Evolutionary conservation across 495 filamentous ascomycete species (phyloP).

Genomic region (Lentithecium fluviatile): DNA sequence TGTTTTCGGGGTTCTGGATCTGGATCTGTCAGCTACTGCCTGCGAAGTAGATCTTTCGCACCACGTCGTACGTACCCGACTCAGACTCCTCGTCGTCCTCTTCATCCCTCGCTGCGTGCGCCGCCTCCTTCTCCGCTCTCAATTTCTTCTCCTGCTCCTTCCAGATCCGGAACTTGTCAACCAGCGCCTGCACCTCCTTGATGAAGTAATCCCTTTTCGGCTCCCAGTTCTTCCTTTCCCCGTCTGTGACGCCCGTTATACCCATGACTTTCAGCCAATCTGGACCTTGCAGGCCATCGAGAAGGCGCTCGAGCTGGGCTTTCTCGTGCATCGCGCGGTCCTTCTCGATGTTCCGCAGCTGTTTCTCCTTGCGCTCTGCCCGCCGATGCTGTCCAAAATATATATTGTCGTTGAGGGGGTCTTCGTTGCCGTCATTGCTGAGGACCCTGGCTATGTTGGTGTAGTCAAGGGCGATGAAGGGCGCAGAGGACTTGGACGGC

Average conservation of each 20-base stretch:
- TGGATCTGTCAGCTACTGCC: neutral
- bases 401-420: conserved; percentile 67
- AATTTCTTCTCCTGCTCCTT: conserved; percentile 84
- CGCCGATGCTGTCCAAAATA: conserved; percentile 72
- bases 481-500: conserved; percentile 51
- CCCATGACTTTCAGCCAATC: conserved; percentile 96
- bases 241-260: conserved; percentile 80
- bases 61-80: conserved; percentile 32
- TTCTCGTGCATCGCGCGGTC: conserved; percentile 91
- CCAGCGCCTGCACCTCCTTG: conserved; percentile 68
- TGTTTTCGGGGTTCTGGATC: neutral
- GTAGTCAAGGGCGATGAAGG: conserved; percentile 58
- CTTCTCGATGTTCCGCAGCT: conserved; percentile 88
- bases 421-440: conserved; percentile 42
- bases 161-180: conserved; percentile 86
- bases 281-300: conserved; percentile 82
- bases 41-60: conserved; percentile 39
- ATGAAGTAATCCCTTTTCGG: conserved; percentile 82
- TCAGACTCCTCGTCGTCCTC: conserved; percentile 37
- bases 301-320: conserved; percentile 76
- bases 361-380: conserved; percentile 84
- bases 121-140: conserved; percentile 64
- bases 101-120: conserved; percentile 44
- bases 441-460: conserved; percentile 49
- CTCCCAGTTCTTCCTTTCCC: conserved; percentile 79